A percentile compares a stretch with the other conserved stretches of the same genome.
Conservation (phyloP, 345 rosid species). For the Bruguiera gymnorhiza region DNA sequence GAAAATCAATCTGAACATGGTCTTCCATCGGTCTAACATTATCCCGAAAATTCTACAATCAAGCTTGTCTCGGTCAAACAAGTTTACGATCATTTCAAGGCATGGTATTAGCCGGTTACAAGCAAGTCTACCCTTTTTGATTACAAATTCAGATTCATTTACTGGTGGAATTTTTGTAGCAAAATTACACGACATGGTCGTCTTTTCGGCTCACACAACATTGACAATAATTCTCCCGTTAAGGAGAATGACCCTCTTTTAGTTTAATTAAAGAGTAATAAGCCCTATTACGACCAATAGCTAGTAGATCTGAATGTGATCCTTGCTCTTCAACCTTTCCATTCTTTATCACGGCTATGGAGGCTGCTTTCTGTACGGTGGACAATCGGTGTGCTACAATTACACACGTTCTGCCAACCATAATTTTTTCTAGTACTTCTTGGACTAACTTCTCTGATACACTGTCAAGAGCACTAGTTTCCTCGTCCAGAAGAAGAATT, state of each 20-base stretch:
- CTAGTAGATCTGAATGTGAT: conserved; percentile 16
- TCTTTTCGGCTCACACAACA: too few species aligned
- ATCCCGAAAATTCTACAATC: too few species aligned
- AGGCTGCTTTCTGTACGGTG: conserved; percentile 12
- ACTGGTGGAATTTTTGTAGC: too few species aligned
- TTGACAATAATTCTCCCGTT: not conserved
- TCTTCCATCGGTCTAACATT: too few species aligned
- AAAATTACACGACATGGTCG: too few species aligned
- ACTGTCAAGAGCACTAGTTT: conserved; percentile 15
- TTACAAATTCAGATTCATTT: too few species aligned
- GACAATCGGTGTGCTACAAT: conserved; percentile 16
- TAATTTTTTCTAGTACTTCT: conserved; percentile 18
- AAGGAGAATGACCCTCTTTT: conserved; percentile 1
- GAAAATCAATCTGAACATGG: too few species aligned
- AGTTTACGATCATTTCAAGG: too few species aligned
- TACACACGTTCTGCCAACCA: conserved; percentile 15
- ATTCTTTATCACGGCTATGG: conserved; percentile 18
- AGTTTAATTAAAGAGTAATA: conserved; percentile 11
- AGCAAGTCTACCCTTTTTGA: too few species aligned
- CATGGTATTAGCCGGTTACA: too few species aligned
- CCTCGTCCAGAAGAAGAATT: conserved; percentile 16
- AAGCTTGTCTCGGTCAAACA: too few species aligned
- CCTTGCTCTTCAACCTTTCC: conserved; percentile 14
- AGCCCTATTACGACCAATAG: conserved; percentile 7
- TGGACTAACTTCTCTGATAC: conserved; percentile 16